Base-by-base conservation (phyloP, 495 filamentous ascomycete genomes). In the Penicillium longicatenatum region DNA sequence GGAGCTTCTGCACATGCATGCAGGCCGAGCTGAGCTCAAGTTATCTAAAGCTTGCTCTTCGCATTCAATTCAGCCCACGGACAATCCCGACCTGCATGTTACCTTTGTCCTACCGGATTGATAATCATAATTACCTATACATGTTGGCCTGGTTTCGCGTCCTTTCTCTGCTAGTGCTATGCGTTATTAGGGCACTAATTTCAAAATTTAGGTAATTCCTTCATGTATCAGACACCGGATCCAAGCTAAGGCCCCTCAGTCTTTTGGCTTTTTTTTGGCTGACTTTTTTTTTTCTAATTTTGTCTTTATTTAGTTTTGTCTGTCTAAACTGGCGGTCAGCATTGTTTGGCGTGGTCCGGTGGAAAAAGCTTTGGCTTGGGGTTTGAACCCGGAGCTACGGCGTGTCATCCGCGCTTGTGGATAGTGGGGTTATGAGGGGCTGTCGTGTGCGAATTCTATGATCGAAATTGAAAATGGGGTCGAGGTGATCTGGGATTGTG, bases 271-370 rank as follows among this genome's bases (percentile, higher is more conserved):
- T 43, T 3, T 12, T 17, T 41, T 41, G 16, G 12, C 16, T 43
- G 16, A 22, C 4, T 22, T 12, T 24, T 45, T 21, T 22, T 14
- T 9, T 45, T 45, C 9, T 22, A n/a, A n/a, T n/a, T n/a, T n/a
- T n/a, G n/a, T n/a, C n/a, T n/a, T n/a, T n/a, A n/a, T n/a, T n/a
- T n/a, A n/a, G n/a, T n/a, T n/a, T n/a, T n/a, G n/a, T n/a, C n/a
- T 22, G 3, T 45, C 43, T 14, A 54, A 63, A 63, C 42, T 57
- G 53, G 61, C 61, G 61, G 61, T 63, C 61, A 63, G 53, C 55
- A 54, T 22, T 31, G 47, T 50, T 58, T 33, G 20, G 41, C 41
- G 48, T 33, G 43, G 47, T 41, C 21, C 39, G 45, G 26, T 57
- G 46, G 37, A 35, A 22, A 26, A 26, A 26, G 43, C 22, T 46